Evolutionary conservation across 495 filamentous ascomycete genomes (phyloP).

Genomic region (Polyplosphaeria fusca): DNA sequence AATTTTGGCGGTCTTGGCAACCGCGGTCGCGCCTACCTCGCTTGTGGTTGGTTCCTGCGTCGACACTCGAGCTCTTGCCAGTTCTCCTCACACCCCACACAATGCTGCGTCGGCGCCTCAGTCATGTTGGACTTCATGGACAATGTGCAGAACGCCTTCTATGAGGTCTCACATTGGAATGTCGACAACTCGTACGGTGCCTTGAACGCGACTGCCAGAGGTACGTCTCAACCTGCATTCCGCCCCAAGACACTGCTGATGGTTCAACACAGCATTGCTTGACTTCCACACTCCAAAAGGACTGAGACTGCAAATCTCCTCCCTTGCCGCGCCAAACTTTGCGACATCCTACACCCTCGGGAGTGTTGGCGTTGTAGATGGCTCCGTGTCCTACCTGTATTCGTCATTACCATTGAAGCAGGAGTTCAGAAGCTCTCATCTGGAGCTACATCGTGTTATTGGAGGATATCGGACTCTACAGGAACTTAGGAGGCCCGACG

Average conservation of each 20-base stretch:
- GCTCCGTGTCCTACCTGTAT: slow-evolving; percentile 88
- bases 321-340: slow-evolving; percentile 84
- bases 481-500: slow-evolving; percentile 49
- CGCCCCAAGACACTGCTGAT: slow-evolving; percentile 6
- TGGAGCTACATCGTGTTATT: slow-evolving; percentile 63
- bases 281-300: slow-evolving; percentile 79
- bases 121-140: slow-evolving; percentile 97
- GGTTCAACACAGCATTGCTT: slow-evolving; percentile 59
- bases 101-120: slow-evolving; percentile 13
- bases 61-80: slow-evolving; percentile 3
- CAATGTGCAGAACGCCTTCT: slow-evolving; percentile 90
- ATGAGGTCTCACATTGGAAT: slow-evolving; percentile 82
- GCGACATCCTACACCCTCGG: slow-evolving; percentile 87
- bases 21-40: neutral
- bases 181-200: slow-evolving; percentile 88
- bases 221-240: slow-evolving; percentile 45
- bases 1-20: slow-evolving; percentile 21
- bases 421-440: slow-evolving; percentile 54
- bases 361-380: slow-evolving; percentile 80
- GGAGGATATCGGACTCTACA: slow-evolving; percentile 67
- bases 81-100: slow-evolving; percentile 1
- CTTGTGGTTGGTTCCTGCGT: neutral
- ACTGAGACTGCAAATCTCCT: slow-evolving; percentile 79
- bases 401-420: slow-evolving; percentile 67
- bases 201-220: slow-evolving; percentile 80